Evolutionary conservation across 768 basidiomycete species (phyloP).

Genomic region (Rhodocollybia butyracea): DNA sequence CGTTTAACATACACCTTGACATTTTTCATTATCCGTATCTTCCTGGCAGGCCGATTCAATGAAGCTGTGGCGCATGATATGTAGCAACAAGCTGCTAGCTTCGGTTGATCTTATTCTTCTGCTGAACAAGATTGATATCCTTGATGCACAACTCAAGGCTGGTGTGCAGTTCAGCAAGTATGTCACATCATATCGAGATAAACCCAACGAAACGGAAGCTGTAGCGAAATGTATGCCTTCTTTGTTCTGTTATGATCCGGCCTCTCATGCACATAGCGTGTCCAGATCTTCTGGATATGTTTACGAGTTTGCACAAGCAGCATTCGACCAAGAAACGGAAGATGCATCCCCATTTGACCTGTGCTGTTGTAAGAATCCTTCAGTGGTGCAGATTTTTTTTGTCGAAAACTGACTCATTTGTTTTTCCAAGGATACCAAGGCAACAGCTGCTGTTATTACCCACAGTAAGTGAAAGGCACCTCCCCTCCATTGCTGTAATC

Average conservation of each 20-base stretch:
- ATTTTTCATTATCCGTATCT: background rate
- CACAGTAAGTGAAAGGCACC: conserved; percentile 36
- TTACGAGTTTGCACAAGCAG: conserved; percentile 46
- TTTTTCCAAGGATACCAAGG: conserved; percentile 37
- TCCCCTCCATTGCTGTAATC: background rate
- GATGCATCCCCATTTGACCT: conserved; percentile 54
- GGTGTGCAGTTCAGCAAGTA: conserved; percentile 53
- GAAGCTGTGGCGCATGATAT: conserved; percentile 57
- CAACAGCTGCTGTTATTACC: conserved; percentile 44
- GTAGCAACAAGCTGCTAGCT: conserved; percentile 52
- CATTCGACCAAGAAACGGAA: conserved; percentile 44
- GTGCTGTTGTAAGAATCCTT: conserved; percentile 47
- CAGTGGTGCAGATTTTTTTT: conserved; percentile 7
- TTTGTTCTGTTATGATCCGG: background rate
- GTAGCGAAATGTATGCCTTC: conserved; percentile 49
- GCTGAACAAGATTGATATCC: conserved; percentile 61
- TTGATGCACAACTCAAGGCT: conserved; percentile 48
- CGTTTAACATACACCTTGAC: too few species aligned
- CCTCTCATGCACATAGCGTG: background rate
- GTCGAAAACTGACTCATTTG: conserved; percentile 15
- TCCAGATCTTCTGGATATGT: conserved; percentile 50
- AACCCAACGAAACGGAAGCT: conserved; percentile 47
- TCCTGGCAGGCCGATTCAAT: conserved; percentile 48
- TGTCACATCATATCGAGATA: conserved; percentile 51
- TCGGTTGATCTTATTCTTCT: conserved; percentile 56